Conservation (phyloP, 306 rosid species). For the Quercus cerris region DNA sequence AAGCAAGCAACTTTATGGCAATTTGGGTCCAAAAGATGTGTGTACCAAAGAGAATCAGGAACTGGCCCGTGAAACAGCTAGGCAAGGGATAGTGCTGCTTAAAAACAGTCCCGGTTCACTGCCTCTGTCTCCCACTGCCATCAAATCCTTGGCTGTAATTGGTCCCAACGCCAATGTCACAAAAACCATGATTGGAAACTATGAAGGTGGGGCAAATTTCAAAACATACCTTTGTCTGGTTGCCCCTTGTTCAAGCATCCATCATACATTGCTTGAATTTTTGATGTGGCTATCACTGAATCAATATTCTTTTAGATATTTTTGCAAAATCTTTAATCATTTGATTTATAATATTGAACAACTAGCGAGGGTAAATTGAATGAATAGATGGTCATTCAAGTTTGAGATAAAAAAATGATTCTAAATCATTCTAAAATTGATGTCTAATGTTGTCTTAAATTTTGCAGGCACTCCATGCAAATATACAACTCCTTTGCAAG, state of each 20-base stretch:
- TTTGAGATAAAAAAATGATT: neutral
- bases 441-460: neutral
- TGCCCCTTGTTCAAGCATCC: neutral
- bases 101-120: conserved; percentile 62
- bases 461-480: conserved; percentile 86
- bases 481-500: conserved; percentile 80
- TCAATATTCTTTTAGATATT: neutral
- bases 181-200: conserved; percentile 84
- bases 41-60: conserved; percentile 69
- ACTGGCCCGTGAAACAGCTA: conserved; percentile 83
- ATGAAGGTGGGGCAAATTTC: conserved; percentile 56
- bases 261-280: neutral
- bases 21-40: conserved; percentile 94
- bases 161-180: conserved; percentile 97
- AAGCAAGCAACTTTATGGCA: conserved; percentile 67
- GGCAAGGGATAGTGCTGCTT: conserved; percentile 96
- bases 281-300: neutral
- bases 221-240: conserved; percentile 3
- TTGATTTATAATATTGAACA: neutral
- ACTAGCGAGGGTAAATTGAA: neutral
- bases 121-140: conserved; percentile 65
- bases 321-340: neutral
- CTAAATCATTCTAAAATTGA: neutral
- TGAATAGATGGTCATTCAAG: conserved; percentile 8
- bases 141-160: conserved; percentile 83